phyloP scores from a whole-genome alignment of 352 stramenopile genomes.

The Pythium coloratum region DNA sequence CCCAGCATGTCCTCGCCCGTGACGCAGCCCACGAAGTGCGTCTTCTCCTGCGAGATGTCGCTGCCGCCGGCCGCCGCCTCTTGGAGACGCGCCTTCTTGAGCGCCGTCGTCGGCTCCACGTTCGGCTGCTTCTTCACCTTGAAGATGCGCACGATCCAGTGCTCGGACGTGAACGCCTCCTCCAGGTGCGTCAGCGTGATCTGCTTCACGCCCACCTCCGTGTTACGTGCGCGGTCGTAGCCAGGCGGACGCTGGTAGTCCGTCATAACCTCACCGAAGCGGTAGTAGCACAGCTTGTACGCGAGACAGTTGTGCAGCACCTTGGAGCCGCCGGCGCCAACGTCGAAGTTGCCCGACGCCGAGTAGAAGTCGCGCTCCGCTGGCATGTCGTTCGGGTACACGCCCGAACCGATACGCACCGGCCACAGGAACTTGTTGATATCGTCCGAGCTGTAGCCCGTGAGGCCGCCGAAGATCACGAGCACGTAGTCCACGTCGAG shows the following conservation, averaged over 20 bases:
- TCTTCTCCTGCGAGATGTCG: slow-evolving; percentile 74
- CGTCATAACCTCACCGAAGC: slow-evolving; percentile 88
- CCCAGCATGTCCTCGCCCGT: slow-evolving; percentile 82
- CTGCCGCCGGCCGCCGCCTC: slow-evolving; percentile 46
- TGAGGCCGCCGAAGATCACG: slow-evolving; percentile 42
- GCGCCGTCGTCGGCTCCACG: slow-evolving; percentile 68
- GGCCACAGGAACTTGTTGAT: slow-evolving; percentile 95
- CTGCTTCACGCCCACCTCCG: slow-evolving; percentile 89
- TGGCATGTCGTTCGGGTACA: slow-evolving; percentile 88
- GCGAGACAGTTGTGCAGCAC: slow-evolving; percentile 89
- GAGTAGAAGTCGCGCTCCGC: slow-evolving; percentile 88
- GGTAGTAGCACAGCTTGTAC: slow-evolving; percentile 95
- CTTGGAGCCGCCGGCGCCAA: slow-evolving; percentile 80
- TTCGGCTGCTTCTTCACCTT: slow-evolving; percentile 91
- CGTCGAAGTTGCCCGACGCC: slow-evolving; percentile 77
- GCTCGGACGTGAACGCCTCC: slow-evolving; percentile 94
- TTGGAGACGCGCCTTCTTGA: slow-evolving; percentile 62
- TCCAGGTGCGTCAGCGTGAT: slow-evolving; percentile 91
- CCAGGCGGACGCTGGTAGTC: slow-evolving; percentile 79
- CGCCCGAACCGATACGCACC: slow-evolving; percentile 88
- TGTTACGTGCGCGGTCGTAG: slow-evolving; percentile 87
- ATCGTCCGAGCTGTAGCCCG: slow-evolving; percentile 80
- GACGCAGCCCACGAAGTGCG: slow-evolving; percentile 82
- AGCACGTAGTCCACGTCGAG: slow-evolving; percentile 86
- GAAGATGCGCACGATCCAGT: slow-evolving; percentile 96